Evolutionary conservation across 768 basidiomycete species (phyloP).

Genomic region (Omphalotus guepiniiformis): DNA sequence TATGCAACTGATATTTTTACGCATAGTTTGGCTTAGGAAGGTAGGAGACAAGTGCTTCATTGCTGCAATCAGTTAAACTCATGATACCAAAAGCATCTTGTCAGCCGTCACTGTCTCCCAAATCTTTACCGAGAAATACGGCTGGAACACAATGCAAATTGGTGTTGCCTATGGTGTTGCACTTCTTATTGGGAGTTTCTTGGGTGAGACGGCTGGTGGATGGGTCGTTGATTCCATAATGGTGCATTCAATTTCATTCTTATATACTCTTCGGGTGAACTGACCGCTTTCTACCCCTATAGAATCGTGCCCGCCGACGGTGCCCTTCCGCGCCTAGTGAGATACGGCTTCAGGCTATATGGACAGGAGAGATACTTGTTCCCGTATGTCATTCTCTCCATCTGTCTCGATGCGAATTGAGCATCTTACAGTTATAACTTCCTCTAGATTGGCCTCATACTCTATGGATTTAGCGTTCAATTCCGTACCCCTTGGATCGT

Average conservation of each 20-base stretch:
- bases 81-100: no score
- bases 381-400: not conserved
- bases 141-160: slow-evolving; percentile 3
- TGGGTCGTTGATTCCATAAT: slow-evolving; percentile 3
- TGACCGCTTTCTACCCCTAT: not conserved
- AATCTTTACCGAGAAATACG: not conserved
- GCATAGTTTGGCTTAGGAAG: not conserved
- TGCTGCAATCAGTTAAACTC: no score
- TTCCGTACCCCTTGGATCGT: slow-evolving; percentile 6
- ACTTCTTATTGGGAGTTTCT: slow-evolving; percentile 2
- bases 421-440: not conserved
- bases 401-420: not conserved
- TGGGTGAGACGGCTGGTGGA: slow-evolving; percentile 5
- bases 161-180: slow-evolving; percentile 4
- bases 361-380: slow-evolving; percentile 7
- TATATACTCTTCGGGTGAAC: no score
- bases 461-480: slow-evolving; percentile 5
- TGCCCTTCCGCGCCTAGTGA: slow-evolving; percentile 1
- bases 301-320: slow-evolving; percentile 5
- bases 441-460: slow-evolving; percentile 2
- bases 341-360: slow-evolving; percentile 6
- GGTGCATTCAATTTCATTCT: no score
- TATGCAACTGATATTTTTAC: not conserved
- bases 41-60: no score
- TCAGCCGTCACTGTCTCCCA: not conserved